These are phyloP conservation scores for Zymoseptoria tritici DNA, from an alignment of 2,329 filamentous ascomycete species.

Conservation along the genomic window DNA sequence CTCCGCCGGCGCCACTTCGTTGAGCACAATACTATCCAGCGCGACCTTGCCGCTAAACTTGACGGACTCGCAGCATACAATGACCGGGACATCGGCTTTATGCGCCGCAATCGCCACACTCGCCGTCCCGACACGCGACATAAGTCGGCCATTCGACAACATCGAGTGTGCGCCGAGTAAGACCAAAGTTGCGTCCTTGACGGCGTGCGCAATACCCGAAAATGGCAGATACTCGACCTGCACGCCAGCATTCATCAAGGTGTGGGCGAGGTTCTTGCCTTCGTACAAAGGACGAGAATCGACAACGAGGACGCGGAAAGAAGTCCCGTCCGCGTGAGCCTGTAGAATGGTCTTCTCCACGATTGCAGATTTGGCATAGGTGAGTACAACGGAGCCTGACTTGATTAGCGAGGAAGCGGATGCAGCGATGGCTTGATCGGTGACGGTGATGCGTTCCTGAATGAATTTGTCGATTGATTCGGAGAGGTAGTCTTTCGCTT, in stretches of 20 bases:
- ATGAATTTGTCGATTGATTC: slow-evolving; percentile 84
- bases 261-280: slow-evolving; percentile 63
- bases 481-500: slow-evolving; percentile 72
- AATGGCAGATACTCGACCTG: slow-evolving; percentile 76
- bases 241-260: slow-evolving; percentile 61
- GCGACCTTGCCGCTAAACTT: slow-evolving; percentile 90
- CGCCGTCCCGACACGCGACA: slow-evolving; percentile 79
- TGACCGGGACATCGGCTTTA: slow-evolving; percentile 67
- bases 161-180: slow-evolving; percentile 87
- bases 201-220: slow-evolving; percentile 65
- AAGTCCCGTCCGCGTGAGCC: slow-evolving; percentile 62
- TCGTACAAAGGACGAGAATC: slow-evolving; percentile 68
- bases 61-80: slow-evolving; percentile 87
- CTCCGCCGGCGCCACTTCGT: slow-evolving; percentile 77
- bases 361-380: slow-evolving; percentile 77
- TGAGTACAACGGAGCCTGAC: slow-evolving; percentile 74
- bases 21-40: slow-evolving; percentile 85
- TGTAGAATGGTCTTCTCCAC: slow-evolving; percentile 74
- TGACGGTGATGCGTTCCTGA: slow-evolving; percentile 78
- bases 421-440: slow-evolving; percentile 75
- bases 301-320: slow-evolving; percentile 76
- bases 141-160: slow-evolving; percentile 89
- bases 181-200: slow-evolving; percentile 64
- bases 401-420: slow-evolving; percentile 69
- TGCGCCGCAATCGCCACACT: slow-evolving; percentile 78